A percentile compares a stretch with the other conserved stretches of the same genome.
These are phyloP conservation scores for Lepidium sativum DNA, from an alignment of 345 rosid genomes.

Conservation along the genomic window DNA sequence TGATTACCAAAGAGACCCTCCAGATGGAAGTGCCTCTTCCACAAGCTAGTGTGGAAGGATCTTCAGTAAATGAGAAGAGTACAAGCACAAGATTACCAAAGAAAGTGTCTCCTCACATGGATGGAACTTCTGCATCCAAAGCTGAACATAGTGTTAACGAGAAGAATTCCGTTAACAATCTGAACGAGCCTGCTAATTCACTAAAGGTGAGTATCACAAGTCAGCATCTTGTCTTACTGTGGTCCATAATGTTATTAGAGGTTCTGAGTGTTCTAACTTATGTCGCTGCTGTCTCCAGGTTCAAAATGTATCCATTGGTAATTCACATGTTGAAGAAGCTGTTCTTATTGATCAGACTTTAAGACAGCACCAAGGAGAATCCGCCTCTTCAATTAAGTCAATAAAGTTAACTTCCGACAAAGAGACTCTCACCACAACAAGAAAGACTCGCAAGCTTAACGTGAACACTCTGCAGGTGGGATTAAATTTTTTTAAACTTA, in stretches of 20 bases:
- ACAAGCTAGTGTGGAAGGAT: slow-evolving; percentile 24
- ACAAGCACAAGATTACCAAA: not conserved
- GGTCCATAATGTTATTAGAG: slow-evolving; percentile 6
- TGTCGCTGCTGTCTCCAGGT: slow-evolving; percentile 29
- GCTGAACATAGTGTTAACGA: slow-evolving; percentile 8
- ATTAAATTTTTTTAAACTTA: slow-evolving; percentile 33
- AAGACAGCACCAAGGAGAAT: slow-evolving; percentile 11
- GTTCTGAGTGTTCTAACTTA: slow-evolving; percentile 18
- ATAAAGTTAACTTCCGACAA: slow-evolving; percentile 14
- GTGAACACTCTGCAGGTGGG: slow-evolving; percentile 33
- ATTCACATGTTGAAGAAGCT: slow-evolving; percentile 17
- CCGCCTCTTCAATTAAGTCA: slow-evolving; percentile 10
- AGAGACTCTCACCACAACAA: slow-evolving; percentile 20
- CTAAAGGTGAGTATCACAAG: slow-evolving; percentile 33
- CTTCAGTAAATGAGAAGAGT: slow-evolving; percentile 15
- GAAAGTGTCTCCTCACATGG: not conserved
- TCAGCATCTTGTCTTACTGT: not conserved
- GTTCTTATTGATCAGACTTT: slow-evolving; percentile 20
- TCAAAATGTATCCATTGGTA: slow-evolving; percentile 4
- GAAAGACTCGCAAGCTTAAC: slow-evolving; percentile 37
- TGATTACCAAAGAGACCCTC: slow-evolving; percentile 21
- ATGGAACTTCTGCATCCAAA: slow-evolving; percentile 16
- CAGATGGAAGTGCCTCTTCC: slow-evolving; percentile 24
- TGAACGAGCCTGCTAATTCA: slow-evolving; percentile 15
- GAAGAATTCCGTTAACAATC: slow-evolving; percentile 8